Percentiles rank a stretch among this genome's conserved stretches.
Conservation (phyloP, 345 rosid species). For the Linum lewisii region DNA sequence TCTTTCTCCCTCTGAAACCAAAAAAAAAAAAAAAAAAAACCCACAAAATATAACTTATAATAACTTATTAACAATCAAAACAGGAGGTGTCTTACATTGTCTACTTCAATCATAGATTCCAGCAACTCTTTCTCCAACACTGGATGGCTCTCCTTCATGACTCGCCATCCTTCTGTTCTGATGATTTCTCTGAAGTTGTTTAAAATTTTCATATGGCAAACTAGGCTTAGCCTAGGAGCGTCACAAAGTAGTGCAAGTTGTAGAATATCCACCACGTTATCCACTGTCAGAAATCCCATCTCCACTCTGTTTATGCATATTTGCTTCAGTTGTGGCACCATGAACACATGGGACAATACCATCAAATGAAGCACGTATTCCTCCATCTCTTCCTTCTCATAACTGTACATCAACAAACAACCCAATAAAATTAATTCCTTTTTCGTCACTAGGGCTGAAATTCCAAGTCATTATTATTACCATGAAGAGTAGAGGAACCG, state of each 20-base stretch:
- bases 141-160: constrained; percentile 77
- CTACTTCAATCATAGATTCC: constrained; percentile 39
- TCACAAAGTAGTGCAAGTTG: constrained; percentile 81
- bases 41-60: too few relatives aligned
- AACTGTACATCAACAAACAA: constrained; percentile 30
- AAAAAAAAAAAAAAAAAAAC: not conserved
- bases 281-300: constrained; percentile 49
- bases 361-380: constrained; percentile 54
- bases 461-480: constrained; percentile 24
- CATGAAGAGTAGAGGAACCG: constrained; percentile 77
- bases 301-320: constrained; percentile 54
- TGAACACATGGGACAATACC: constrained; percentile 69
- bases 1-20: constrained; percentile 43
- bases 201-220: constrained; percentile 60
- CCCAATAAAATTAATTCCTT: too few relatives aligned
- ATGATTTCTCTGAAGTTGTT: constrained; percentile 40
- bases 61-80: too few relatives aligned
- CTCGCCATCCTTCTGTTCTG: constrained; percentile 62
- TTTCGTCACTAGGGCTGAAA: too few relatives aligned
- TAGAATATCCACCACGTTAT: constrained; percentile 67
- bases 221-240: constrained; percentile 56
- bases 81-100: constrained; percentile 31
- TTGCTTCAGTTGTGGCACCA: constrained; percentile 55
- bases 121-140: constrained; percentile 60
- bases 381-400: constrained; percentile 55